These are phyloP conservation scores for Periglandula ipomoeae DNA, from an alignment of 2,329 filamentous ascomycete genomes.

Conservation along the genomic window DNA sequence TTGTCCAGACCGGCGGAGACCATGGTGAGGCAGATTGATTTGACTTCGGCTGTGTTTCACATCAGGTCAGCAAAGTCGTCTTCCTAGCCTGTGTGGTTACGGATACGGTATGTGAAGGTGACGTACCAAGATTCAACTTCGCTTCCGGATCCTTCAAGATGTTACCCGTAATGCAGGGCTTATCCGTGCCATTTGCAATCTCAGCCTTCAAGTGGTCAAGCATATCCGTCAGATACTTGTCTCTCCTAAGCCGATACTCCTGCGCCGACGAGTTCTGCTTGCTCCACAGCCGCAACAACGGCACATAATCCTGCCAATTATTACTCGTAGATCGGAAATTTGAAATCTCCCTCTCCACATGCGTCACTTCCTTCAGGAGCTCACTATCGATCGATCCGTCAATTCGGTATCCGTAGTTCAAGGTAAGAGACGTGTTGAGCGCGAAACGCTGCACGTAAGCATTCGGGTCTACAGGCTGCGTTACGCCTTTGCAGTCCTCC, in stretches of 20 bases:
- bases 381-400: constrained; percentile 58
- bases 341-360: constrained; percentile 66
- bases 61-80: too few relatives aligned
- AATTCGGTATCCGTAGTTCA: constrained; percentile 74
- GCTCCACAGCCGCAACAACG: constrained; percentile 56
- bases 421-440: constrained; percentile 65
- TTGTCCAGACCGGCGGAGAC: constrained; percentile 74
- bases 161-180: constrained; percentile 31
- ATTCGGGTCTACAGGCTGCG: constrained; percentile 57
- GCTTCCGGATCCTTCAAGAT: constrained; percentile 47
- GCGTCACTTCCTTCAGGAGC: constrained; percentile 62
- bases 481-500: constrained; percentile 52
- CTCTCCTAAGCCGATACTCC: constrained; percentile 58
- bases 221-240: constrained; percentile 57
- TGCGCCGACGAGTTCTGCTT: constrained; percentile 52
- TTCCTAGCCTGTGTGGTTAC: background rate
- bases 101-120: background rate
- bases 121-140: constrained; percentile 26
- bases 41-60: constrained; percentile 68
- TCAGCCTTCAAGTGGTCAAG: constrained; percentile 44
- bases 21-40: constrained; percentile 75
- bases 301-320: constrained; percentile 82
- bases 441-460: constrained; percentile 68
- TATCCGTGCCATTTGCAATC: constrained; percentile 30
- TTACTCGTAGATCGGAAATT: constrained; percentile 72